These are phyloP conservation scores for Magnaporthiopsis incrustans DNA, from an alignment of 2,329 filamentous ascomycete species.

Conservation along the genomic window DNA sequence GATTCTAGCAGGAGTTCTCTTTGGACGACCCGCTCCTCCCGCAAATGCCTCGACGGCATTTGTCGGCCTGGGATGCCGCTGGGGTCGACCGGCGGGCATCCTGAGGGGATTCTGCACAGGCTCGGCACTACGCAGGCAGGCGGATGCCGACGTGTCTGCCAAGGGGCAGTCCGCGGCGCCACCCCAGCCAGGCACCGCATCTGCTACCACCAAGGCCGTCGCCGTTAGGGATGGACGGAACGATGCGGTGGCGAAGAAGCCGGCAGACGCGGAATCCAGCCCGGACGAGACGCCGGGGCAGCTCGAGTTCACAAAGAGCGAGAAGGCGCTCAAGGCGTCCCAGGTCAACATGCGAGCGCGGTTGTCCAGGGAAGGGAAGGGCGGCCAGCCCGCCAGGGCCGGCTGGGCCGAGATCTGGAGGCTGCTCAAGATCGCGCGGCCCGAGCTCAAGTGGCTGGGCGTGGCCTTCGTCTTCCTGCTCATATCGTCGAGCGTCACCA, in stretches of 20 bases:
- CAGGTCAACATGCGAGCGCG: conserved; percentile 85
- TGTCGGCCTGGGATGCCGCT: conserved; percentile 7
- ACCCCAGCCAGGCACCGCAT: neutral
- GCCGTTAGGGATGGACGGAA: conserved; percentile 13
- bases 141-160: conserved; percentile 5
- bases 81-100: conserved; percentile 12
- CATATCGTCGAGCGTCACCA: conserved; percentile 84
- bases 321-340: conserved; percentile 77
- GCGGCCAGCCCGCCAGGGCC: conserved; percentile 43
- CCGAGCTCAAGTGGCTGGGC: conserved; percentile 70
- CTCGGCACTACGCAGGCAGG: conserved; percentile 12
- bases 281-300: conserved; percentile 23
- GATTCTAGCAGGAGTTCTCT: neutral
- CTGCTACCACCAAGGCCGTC: neutral
- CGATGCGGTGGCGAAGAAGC: conserved; percentile 18
- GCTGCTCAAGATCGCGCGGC: conserved; percentile 79
- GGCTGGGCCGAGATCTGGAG: conserved; percentile 74
- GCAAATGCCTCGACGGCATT: conserved; percentile 1
- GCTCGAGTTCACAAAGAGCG: conserved; percentile 61
- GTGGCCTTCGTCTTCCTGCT: conserved; percentile 79
- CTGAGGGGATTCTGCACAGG: conserved; percentile 20
- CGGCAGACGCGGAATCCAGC: conserved; percentile 22
- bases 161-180: conserved; percentile 9
- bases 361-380: conserved; percentile 72
- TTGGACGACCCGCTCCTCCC: neutral